Base-by-base conservation (phyloP, 1,284 basidiomycete species). In the Ganoderma lingzhi region DNA sequence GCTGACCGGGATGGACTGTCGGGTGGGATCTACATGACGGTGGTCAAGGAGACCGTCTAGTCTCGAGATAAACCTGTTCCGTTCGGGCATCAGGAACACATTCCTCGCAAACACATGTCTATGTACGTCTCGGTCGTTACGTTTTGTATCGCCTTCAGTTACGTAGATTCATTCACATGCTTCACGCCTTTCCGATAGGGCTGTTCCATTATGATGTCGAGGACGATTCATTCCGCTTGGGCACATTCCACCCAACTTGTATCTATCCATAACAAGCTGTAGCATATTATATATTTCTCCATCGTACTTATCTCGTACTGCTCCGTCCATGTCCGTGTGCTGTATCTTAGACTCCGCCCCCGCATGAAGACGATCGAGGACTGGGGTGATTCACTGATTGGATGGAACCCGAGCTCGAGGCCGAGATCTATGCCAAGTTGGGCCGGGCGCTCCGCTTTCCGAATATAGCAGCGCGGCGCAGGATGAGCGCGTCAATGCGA, bases 21-120 rank as follows among this genome's bases (percentile, higher is more conserved):
- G 4, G 78, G 79, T 42, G 79, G 71, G 37, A 78, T 84, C 58
- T 81, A 80, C 71, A 81, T 84, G 82, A 82, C 81, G 4, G 80
- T 84, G 59, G 80, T 82, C 64, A 80, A 80, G 68, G 82, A 84
- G 74, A 82, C 80, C 1, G 71, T 74, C 30, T 76, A 70, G 23
- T 23, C 23, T 23, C 23, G 23, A 23, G 48, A 12, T 12, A 12
- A 51, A 51, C 48, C 45, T 8, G 2, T 48, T 51, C 35, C 35
- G 23, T 23, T 35, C 35, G 23, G 48, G 23, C 28, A 73, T 56
- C 8, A 19, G 37, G 17, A 44, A 23, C 35, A 17, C 53, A 17
- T 35, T 56, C 12, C 2, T 14, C 17, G 53, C 30, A 60, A 60
- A 60, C 35, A 41, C 39, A 61, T 41, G 59, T 17, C 19, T 28